phyloP scores from a whole-genome alignment of 306 rosid species.

The Pachyrhizus erosus region DNA sequence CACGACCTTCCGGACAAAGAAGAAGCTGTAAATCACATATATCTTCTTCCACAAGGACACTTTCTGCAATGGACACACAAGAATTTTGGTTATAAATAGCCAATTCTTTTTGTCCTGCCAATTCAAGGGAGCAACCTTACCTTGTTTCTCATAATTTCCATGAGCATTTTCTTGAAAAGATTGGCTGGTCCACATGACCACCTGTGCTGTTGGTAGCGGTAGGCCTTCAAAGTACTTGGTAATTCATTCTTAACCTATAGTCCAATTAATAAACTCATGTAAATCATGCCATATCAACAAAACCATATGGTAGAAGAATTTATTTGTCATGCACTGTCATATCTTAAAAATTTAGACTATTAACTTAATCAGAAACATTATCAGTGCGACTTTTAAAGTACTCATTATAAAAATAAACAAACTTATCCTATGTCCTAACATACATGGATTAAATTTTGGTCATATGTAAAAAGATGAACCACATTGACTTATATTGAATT shows the following conservation, averaged over 20 bases:
- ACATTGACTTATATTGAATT: background rate
- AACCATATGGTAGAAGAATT: background rate
- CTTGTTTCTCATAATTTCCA: constrained; percentile 79
- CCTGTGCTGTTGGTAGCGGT: constrained; percentile 85
- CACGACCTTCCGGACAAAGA: constrained; percentile 80
- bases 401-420: no score
- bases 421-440: background rate
- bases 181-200: constrained; percentile 99
- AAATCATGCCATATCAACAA: background rate
- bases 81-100: background rate
- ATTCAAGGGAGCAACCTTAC: constrained; percentile 39
- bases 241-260: constrained; percentile 80
- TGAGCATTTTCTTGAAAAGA: constrained; percentile 77
- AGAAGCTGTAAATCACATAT: constrained; percentile 88
- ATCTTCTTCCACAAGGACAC: constrained; percentile 79
- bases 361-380: no score
- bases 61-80: constrained; percentile 60
- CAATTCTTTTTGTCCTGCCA: background rate
- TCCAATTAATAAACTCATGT: background rate
- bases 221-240: constrained; percentile 96
- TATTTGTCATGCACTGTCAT: no score
- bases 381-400: no score
- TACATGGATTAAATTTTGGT: background rate
- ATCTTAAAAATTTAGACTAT: no score
- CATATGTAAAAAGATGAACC: background rate